Evolutionary conservation across 73 alveolate genomes (phyloP).

Genomic region (Symbiodinium pilosum): DNA sequence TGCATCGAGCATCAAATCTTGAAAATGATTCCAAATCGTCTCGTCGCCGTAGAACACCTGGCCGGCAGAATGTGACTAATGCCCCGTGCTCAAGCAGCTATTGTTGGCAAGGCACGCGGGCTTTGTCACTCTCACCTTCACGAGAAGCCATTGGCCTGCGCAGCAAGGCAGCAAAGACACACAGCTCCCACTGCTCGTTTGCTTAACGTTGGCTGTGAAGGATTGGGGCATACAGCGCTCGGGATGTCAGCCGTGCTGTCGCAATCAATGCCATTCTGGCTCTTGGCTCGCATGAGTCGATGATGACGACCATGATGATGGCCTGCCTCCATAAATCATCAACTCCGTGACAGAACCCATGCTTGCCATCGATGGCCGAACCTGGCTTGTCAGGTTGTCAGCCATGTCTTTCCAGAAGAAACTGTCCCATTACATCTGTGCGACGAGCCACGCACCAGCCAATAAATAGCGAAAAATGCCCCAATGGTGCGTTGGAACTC

Average conservation of each 20-base stretch:
- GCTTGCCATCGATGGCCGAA: conserved; percentile 58
- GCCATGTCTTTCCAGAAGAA: not conserved
- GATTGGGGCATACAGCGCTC: too few species aligned
- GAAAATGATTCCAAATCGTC: conserved; percentile 69
- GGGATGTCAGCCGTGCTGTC: too few species aligned
- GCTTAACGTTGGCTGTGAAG: too few species aligned
- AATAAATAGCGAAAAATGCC: conserved; percentile 87
- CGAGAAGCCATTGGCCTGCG: conserved; percentile 56
- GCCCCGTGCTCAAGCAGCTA: not conserved
- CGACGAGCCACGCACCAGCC: conserved; percentile 36
- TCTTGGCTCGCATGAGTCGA: too few species aligned
- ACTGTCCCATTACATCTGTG: not conserved
- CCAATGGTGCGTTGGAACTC: conserved; percentile 93
- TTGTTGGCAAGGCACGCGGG: not conserved
- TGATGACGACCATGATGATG: too few species aligned
- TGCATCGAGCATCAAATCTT: conserved; percentile 85
- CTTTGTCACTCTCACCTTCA: conserved; percentile 56
- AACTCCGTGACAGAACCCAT: conserved; percentile 77
- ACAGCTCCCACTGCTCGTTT: not conserved
- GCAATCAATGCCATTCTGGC: too few species aligned
- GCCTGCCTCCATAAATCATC: conserved; percentile 61
- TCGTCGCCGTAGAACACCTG: conserved; percentile 64
- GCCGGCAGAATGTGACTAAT: not conserved
- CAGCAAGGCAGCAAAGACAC: not conserved
- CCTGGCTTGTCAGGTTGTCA: not conserved